These are phyloP conservation scores for Sonneratia caseolaris DNA, from an alignment of 345 rosid species.

Conservation along the genomic window DNA sequence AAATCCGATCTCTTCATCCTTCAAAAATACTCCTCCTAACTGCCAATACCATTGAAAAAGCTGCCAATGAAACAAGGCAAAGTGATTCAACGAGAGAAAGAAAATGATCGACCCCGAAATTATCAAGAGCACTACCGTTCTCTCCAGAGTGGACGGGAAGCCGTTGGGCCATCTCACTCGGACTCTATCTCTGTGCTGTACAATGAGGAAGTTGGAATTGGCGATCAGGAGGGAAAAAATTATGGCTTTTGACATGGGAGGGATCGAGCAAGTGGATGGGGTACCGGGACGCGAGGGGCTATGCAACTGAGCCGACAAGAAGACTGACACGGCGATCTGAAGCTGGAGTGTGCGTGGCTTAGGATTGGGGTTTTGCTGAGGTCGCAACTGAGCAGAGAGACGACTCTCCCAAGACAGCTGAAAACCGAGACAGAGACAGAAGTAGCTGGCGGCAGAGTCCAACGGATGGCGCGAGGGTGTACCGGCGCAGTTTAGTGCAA, in stretches of 20 bases:
- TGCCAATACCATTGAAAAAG: constrained; percentile 36
- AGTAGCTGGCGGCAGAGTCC: no score
- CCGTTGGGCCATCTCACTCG: neutral
- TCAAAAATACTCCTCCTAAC: constrained; percentile 29
- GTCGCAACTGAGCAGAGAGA: no score
- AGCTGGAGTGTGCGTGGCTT: no score
- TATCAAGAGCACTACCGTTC: neutral
- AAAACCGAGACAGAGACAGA: no score
- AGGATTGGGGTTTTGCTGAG: no score
- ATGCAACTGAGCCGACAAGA: neutral
- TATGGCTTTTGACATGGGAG: neutral
- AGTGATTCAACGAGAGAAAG: constrained; percentile 27
- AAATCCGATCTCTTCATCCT: constrained; percentile 40
- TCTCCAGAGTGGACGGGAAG: neutral
- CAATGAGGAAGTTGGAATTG: neutral
- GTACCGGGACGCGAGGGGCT: neutral
- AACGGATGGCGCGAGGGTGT: no score
- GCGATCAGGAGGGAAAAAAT: neutral
- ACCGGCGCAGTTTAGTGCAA: no score
- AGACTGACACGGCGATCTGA: no score
- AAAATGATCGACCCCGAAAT: constrained; percentile 3
- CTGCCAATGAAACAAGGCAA: constrained; percentile 51
- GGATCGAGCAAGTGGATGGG: neutral
- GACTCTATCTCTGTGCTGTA: neutral
- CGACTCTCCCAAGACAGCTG: no score